Base-by-base conservation (phyloP, 2,329 filamentous ascomycete species). In the Fusarium hainanense region DNA sequence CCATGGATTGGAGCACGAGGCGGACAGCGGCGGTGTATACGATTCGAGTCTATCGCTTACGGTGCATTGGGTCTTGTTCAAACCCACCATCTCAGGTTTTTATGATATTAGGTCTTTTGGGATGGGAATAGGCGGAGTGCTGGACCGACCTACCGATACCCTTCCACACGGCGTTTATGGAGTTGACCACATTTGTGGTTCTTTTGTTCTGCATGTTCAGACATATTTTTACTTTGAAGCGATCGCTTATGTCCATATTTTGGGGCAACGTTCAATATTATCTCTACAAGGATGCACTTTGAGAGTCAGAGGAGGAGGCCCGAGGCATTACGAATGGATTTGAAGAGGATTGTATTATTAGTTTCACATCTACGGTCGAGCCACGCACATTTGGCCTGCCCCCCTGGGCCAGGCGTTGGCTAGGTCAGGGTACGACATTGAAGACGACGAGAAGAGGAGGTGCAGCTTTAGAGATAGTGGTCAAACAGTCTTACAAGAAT, bases 21-120 rank as follows among this genome's bases (percentile, higher is more conserved):
- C 48, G 52, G 60, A 51, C 56, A 68, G 69, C 59, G 69, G 68
- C 68, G 68, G 61, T 76, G 74, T 75, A 74, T 73, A 76, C 71
- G 70, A 74, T 76, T 76, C 71, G 61, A 73, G 69, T 72, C 73
- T 69, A 72, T 76, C 70, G 73, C 71, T 75, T 68, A 66, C 65
- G 69, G 67, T 71, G 72, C 67, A 70, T 68, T 62, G 64, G 63
- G 37, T 43, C 52, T 55, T 58, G 30, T 57, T 50, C 57, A 60
- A 54, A 46, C 62, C 57, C 66, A 48, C 54, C 55, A 68, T 70
- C 60, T 71, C 61, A 58, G 63, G 50, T 49, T 58, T 69, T 69
- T 43, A 52, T 61, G 67, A 37, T 74, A 61, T 63, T 70, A 62
- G 64, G 61, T 68, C 43, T 57, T 65, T 52, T 48, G 72, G 54